A percentile compares a stretch with the other conserved stretches of the same genome.
These are phyloP conservation scores for Camelina laxa DNA, from an alignment of 345 rosid species.

Conservation along the genomic window DNA sequence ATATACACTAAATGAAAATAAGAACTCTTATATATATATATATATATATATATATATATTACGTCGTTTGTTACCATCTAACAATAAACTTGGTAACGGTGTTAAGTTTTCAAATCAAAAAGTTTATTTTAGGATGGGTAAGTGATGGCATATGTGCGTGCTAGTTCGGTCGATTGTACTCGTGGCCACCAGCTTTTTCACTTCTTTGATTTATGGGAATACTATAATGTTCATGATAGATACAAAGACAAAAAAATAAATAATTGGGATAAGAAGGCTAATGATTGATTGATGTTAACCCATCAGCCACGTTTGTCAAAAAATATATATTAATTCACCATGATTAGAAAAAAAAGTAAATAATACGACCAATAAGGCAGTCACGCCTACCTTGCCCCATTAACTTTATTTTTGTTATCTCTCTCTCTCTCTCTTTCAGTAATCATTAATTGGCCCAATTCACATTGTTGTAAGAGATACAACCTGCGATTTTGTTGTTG, in stretches of 20 bases:
- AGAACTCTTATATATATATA: neutral
- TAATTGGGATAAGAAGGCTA: conserved; percentile 38
- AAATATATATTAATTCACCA: conserved; percentile 8
- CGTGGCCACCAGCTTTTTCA: conserved; percentile 37
- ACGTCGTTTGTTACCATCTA: neutral
- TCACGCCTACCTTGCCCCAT: conserved; percentile 31
- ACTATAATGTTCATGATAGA: conserved; percentile 30
- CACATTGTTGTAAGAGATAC: conserved; percentile 5
- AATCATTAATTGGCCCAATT: conserved; percentile 28
- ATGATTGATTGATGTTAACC: conserved; percentile 49
- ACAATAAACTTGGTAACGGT: neutral
- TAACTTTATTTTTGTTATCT: conserved; percentile 14
- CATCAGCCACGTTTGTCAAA: conserved; percentile 28
- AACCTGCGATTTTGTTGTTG: conserved; percentile 1
- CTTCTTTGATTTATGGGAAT: neutral
- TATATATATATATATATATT: neutral
- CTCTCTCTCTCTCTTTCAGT: conserved; percentile 22
- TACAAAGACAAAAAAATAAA: conserved; percentile 11
- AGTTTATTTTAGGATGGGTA: neutral
- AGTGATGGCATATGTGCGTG: neutral
- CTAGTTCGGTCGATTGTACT: neutral
- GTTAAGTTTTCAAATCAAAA: neutral
- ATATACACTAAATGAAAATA: neutral
- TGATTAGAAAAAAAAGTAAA: conserved; percentile 18
- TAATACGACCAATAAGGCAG: conserved; percentile 18